Evolutionary conservation across 208 protist genomes (phyloP), one percentile per base, ranked within the genome.

Genomic region (Phytomonas francai): DNA sequence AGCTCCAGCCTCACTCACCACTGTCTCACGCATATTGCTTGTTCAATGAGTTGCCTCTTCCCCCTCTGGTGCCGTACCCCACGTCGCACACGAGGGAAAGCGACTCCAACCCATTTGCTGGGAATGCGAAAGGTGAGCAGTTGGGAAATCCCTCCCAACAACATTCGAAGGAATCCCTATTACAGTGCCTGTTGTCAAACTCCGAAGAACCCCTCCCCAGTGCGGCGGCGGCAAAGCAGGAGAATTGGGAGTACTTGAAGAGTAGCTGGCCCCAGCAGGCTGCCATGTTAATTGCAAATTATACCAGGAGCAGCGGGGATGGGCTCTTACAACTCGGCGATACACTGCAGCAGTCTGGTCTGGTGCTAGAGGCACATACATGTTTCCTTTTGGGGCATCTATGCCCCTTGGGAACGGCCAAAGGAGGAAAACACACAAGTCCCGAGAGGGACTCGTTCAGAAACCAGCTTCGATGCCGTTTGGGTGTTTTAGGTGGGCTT

Each of bases 1-100:
- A 90, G 66, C 71, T 94, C 34, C 42, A 77, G 27, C 67, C 70
- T 3, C 34, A 68, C 27, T 89, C 89, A 25, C 86, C 89, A 19
- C 79, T 94, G 14, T 79, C 89, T 9, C 86, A 91, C 69, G 89
- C 86, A 39, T 94, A 94, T 62, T 80, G 80, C 73, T 75, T 86
- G 64, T 94, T 94, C 73, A 92, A 88, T 65, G 84, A 91, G 66
- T 56, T 91, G 67, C 80, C 83, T 19, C 75, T 84, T 22, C 82
- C 84, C 22, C 81, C 84, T 5, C 78, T 88, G 71, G 36, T 74
- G 19, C 65, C 77, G 59, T 57, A 68, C 69, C 31, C 56, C 62
- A 25, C 45, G 42, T n/a, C 28, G 45, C 12, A 19, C 29, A 4
- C 33, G 19, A 30, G 31, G 3, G 39, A n/a, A 16, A 36, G 27